These are phyloP conservation scores for Saccharomyces hybrid DNA, from an alignment of 1,139 yeast genomes.

Conservation along the genomic window DNA sequence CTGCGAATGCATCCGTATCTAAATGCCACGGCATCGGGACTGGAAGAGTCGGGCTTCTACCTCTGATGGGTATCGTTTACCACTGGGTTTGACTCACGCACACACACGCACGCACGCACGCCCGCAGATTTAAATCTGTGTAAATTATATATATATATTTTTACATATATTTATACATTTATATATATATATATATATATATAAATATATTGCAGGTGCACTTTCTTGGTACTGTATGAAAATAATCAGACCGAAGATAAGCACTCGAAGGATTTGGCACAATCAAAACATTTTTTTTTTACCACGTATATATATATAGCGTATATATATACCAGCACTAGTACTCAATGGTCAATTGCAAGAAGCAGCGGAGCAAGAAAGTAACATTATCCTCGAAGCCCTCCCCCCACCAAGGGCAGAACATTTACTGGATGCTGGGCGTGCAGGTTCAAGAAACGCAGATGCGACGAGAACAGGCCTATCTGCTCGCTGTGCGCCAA, in stretches of 20 bases:
- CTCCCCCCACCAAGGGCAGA: conserved; percentile 12
- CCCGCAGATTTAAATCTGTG: not conserved
- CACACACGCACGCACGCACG: not conserved
- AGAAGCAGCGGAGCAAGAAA: not conserved
- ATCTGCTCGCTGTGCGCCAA: conserved; percentile 21
- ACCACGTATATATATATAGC: not conserved
- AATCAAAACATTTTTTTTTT: not conserved
- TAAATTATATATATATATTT: not conserved
- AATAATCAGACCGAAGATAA: not conserved
- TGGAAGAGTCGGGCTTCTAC: not conserved
- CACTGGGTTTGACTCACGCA: conserved; percentile 1
- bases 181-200: not conserved
- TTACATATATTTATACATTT: not conserved
- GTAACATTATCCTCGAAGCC: conserved; percentile 2
- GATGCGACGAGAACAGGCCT: conserved; percentile 26
- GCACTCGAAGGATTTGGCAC: not conserved
- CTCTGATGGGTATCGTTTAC: not conserved
- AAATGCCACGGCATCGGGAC: not conserved
- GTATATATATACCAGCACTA: not conserved
- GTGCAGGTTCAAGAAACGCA: conserved; percentile 26
- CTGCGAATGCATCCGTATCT: not conserved
- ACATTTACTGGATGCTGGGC: conserved; percentile 32
- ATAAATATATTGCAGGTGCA: not conserved
- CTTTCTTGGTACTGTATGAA: conserved; percentile 3
- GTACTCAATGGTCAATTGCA: not conserved